A percentile compares a stretch with the other conserved stretches of the same genome.
Evolutionary conservation across 2,329 filamentous ascomycete species (phyloP).

Genomic region (Fusarium mexicanum): DNA sequence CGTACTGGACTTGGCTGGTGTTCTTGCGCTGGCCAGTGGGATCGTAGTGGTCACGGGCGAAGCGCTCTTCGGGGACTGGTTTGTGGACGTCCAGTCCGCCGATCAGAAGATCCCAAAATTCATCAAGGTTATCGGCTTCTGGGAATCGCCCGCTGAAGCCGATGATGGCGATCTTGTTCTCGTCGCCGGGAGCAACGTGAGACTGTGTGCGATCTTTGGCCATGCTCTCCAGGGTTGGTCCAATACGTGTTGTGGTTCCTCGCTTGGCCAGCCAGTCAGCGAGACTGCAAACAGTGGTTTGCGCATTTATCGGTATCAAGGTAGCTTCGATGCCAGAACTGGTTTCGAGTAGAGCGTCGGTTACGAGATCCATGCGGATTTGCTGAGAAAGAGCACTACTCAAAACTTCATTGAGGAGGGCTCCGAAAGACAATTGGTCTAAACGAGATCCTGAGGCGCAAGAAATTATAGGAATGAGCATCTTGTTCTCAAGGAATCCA

Average conservation of each 20-base stretch:
- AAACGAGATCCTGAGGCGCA: not conserved
- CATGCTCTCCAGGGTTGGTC: not conserved
- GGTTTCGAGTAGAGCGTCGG: not conserved
- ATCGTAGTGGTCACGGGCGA: conserved; percentile 72
- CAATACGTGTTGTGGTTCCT: not conserved
- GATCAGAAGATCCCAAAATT: conserved; percentile 71
- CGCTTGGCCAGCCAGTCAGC: not conserved
- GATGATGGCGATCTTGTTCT: conserved; percentile 79
- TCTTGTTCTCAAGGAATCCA: not conserved
- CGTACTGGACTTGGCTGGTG: conserved; percentile 74
- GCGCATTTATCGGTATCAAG: not conserved
- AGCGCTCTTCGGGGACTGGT: conserved; percentile 71
- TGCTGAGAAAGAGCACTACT: not conserved
- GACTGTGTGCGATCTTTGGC: not conserved
- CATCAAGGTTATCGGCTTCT: conserved; percentile 54
- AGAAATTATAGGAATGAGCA: not conserved
- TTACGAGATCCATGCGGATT: not conserved
- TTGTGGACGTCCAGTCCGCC: conserved; percentile 74
- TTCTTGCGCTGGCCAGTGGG: conserved; percentile 74
- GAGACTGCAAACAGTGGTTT: not conserved
- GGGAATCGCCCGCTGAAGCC: conserved; percentile 62
- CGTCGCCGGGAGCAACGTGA: not conserved
- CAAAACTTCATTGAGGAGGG: not conserved
- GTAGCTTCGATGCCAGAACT: not conserved
- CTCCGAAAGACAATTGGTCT: not conserved